These are phyloP conservation scores for Ganoderma boninense DNA, from an alignment of 1,284 basidiomycete genomes.

Conservation along the genomic window DNA sequence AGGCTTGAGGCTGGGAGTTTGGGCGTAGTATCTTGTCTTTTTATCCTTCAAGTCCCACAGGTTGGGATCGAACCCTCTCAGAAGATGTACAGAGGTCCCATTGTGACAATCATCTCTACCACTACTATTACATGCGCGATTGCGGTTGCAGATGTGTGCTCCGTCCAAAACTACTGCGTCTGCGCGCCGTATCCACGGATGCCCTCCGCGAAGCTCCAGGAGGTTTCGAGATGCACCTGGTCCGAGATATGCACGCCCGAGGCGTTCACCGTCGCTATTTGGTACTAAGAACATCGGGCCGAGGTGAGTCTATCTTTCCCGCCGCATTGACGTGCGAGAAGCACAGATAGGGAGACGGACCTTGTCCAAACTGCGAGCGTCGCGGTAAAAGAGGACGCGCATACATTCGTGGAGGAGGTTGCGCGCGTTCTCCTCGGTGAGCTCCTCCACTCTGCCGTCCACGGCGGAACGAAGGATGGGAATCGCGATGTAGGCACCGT, in stretches of 20 bases:
- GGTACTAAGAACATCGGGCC: constrained; percentile 69
- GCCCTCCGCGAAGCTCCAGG: constrained; percentile 94
- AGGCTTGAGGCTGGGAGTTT: background rate
- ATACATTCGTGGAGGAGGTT: constrained; percentile 88
- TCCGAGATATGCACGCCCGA: constrained; percentile 86
- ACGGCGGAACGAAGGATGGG: constrained; percentile 92
- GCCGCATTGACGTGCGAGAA: background rate
- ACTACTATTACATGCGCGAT: constrained; percentile 12
- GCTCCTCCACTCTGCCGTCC: constrained; percentile 79
- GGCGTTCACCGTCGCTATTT: constrained; percentile 91
- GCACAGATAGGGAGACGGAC: constrained; percentile 51
- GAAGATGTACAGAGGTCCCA: background rate
- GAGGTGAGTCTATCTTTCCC: background rate
- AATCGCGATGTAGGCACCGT: constrained; percentile 94
- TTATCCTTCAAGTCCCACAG: background rate
- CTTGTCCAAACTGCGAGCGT: constrained; percentile 96
- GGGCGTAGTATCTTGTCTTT: background rate
- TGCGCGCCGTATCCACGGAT: constrained; percentile 88
- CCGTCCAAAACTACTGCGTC: constrained; percentile 54
- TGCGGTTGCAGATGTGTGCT: background rate
- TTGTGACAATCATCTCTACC: constrained; percentile 6
- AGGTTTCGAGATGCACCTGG: constrained; percentile 78
- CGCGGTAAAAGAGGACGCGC: constrained; percentile 96
- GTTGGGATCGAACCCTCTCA: background rate
- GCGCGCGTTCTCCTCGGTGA: constrained; percentile 85